These are phyloP conservation scores for Didymella sp. DNA, from an alignment of 2,329 filamentous ascomycete species.

Conservation along the genomic window DNA sequence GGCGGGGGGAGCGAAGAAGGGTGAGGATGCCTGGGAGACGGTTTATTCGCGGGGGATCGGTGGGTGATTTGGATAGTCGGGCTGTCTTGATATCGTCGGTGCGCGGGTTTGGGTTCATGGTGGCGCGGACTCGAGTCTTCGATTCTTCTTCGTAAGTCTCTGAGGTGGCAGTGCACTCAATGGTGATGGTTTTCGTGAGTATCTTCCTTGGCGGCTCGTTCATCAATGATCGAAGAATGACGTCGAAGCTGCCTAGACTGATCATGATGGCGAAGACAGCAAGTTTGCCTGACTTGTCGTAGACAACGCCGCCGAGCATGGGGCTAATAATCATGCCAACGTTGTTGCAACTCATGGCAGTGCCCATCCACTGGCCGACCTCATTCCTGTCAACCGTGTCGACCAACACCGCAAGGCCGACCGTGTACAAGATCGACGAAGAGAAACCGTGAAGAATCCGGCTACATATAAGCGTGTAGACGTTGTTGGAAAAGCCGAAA, in stretches of 20 bases:
- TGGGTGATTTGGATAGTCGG: not conserved
- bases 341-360: slow-evolving; percentile 23
- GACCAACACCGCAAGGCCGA: slow-evolving; percentile 25
- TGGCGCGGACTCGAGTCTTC: not conserved
- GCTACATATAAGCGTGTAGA: slow-evolving; percentile 21
- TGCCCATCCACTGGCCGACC: slow-evolving; percentile 27
- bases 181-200: not conserved
- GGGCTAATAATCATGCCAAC: slow-evolving; percentile 25
- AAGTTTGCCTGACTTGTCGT: slow-evolving; percentile 22
- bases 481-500: slow-evolving; percentile 22
- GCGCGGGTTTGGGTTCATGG: not conserved
- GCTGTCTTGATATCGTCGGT: not conserved
- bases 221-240: slow-evolving; percentile 25
- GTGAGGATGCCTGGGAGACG: slow-evolving; percentile 35
- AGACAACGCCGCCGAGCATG: slow-evolving; percentile 25
- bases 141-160: not conserved
- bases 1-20: slow-evolving; percentile 60
- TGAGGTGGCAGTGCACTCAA: not conserved
- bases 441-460: slow-evolving; percentile 24
- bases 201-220: slow-evolving; percentile 16
- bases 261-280: not conserved
- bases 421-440: slow-evolving; percentile 24
- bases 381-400: slow-evolving; percentile 22
- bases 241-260: slow-evolving; percentile 8
- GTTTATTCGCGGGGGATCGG: not conserved